Evolutionary conservation across 2,329 filamentous ascomycete genomes (phyloP).

Genomic region (Chrysoporthe puriensis): DNA sequence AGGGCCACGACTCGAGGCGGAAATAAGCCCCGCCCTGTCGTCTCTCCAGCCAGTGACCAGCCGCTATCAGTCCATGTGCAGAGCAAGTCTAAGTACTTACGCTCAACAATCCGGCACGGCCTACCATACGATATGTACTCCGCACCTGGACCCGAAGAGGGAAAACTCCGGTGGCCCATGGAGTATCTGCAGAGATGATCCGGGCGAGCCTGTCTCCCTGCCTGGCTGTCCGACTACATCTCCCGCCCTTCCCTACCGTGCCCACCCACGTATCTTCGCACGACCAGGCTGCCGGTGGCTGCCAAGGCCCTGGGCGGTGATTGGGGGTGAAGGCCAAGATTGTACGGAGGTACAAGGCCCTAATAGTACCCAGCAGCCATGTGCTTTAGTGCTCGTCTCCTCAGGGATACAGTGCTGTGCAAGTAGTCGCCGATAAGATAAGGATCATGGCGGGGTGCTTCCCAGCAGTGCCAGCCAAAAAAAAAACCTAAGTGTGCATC

Average conservation of each 20-base stretch:
- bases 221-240: too few species aligned
- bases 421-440: constrained; percentile 9
- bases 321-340: too few species aligned
- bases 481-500: neutral
- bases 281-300: too few species aligned
- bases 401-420: neutral
- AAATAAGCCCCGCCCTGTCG: neutral
- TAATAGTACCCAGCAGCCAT: too few species aligned
- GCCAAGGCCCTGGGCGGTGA: too few species aligned
- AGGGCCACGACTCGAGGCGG: neutral
- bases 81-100: too few species aligned
- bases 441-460: constrained; percentile 15
- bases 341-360: too few species aligned
- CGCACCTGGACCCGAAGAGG: neutral
- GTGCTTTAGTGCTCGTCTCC: neutral
- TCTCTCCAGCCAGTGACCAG: neutral
- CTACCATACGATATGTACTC: neutral
- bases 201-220: neutral
- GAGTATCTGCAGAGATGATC: constrained; percentile 4
- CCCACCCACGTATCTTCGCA: too few species aligned
- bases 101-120: neutral
- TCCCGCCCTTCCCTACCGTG: neutral
- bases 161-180: neutral
- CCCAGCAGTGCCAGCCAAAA: neutral
- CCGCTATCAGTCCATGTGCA: too few species aligned